A percentile compares a stretch with the other conserved stretches of the same genome.
phyloP scores from a whole-genome alignment of 2,329 filamentous ascomycete genomes.

The Amylocarpus encephaloides region DNA sequence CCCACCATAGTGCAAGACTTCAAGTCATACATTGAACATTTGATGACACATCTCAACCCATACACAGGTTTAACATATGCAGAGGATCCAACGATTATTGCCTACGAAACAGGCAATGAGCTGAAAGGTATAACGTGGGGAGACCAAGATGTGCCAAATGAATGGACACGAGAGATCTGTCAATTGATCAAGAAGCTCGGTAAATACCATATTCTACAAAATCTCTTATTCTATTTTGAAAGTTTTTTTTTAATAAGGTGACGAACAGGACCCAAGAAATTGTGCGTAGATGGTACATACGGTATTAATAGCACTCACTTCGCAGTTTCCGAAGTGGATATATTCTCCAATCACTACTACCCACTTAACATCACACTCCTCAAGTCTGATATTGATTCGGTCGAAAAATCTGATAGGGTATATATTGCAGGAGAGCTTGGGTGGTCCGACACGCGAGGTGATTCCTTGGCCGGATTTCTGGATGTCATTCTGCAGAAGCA shows the following conservation, averaged over 20 bases:
- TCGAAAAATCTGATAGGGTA: constrained; percentile 33
- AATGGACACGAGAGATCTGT: constrained; percentile 39
- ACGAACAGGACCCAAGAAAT: constrained; percentile 36
- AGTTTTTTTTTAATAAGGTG: background rate
- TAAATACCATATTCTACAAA: background rate
- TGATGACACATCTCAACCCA: constrained; percentile 41
- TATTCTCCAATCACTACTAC: constrained; percentile 44
- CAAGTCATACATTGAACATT: constrained; percentile 39
- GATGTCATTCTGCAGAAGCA: constrained; percentile 27
- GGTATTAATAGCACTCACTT: constrained; percentile 42
- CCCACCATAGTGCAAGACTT: constrained; percentile 37
- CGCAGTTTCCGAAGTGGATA: constrained; percentile 38
- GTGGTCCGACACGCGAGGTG: constrained; percentile 35
- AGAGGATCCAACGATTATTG: constrained; percentile 44
- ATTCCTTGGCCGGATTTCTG: constrained; percentile 37
- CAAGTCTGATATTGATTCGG: constrained; percentile 33
- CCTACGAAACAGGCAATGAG: constrained; percentile 45
- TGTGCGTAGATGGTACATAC: constrained; percentile 43
- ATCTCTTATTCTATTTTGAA: background rate
- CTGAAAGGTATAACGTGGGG: constrained; percentile 39
- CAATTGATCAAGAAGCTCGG: constrained; percentile 34
- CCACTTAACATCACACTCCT: constrained; percentile 37
- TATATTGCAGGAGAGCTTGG: constrained; percentile 44
- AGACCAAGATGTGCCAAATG: constrained; percentile 38
- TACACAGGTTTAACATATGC: constrained; percentile 42